Base-by-base conservation (phyloP, 176 grass and related monocot genomes). In the Aegilops sharonensis region DNA sequence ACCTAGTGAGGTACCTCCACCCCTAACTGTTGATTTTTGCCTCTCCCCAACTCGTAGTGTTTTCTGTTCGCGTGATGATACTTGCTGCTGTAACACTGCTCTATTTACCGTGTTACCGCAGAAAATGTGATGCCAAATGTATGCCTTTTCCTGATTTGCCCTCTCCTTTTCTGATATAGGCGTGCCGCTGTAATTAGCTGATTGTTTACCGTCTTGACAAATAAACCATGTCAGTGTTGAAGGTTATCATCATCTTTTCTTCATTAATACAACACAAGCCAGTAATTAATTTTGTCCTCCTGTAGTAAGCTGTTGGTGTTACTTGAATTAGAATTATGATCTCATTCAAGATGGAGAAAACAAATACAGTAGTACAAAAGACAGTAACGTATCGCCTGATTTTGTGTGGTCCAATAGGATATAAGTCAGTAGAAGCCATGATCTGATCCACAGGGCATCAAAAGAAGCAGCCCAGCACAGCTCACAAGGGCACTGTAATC, bases 1-100 rank as follows among this genome's bases (percentile, higher is more conserved):
- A 78, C 42, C 63, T 85, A 87, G 73, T 36, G 86, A 94, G 92
- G 88, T 92, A 94, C 88, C 73, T 87, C 43, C 35, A 37, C 31
- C 57, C 80, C 29, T 90, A 82, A 85, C 87, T 85, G 77, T 80
- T 86, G 83, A 84, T 87, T 84, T 84, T 90, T 81, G 81, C 81
- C 34, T 87, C 76, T 88, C 47, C 69, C 57, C 61, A 36, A 43
- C 84, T 84, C 36, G 63, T 68, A 54, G 68, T 83, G 36, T 45
- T 45, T 45, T 64, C 35, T 68, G 76, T 81, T 79, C 69, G 57
- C 34, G 43, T 54, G 50, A 54, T 78, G 81, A 73, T 81, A 60
- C 84, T 87, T 78, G 64, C 75, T 85, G 80, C 40, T 77, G 75
- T 90, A 89, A 88, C 88, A 87, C 40, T 91, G 79, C 73, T 89